Percentiles rank a stretch among this genome's conserved stretches.
Conservation (phyloP, 441 rosid genomes). For the Heliophila coronopifolia region DNA sequence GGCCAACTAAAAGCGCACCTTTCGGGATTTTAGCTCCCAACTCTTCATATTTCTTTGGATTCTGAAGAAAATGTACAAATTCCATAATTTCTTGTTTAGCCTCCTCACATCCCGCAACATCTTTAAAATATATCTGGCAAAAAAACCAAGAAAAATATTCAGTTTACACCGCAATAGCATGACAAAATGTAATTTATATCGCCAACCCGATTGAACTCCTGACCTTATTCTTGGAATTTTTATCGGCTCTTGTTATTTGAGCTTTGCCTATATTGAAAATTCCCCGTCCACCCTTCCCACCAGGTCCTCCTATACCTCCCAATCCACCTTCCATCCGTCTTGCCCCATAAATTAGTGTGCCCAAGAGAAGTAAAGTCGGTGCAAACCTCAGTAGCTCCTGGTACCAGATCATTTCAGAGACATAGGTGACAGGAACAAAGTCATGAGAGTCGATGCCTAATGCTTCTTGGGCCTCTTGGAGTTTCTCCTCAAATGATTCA, state of each 20-base stretch:
- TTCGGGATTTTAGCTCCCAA: slow-evolving; percentile 69
- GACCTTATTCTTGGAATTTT: slow-evolving; percentile 73
- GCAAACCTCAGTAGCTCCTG: slow-evolving; percentile 56
- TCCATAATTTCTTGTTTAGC: slow-evolving; percentile 80
- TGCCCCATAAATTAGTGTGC: slow-evolving; percentile 43
- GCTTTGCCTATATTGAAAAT: slow-evolving; percentile 73
- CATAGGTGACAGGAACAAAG: slow-evolving; percentile 54
- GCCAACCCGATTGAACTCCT: slow-evolving; percentile 3
- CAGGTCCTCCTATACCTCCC: slow-evolving; percentile 52
- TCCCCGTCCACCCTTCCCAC: slow-evolving; percentile 62
- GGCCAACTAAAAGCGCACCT: slow-evolving; percentile 70
- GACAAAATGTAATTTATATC: neutral
- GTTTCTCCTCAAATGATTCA: slow-evolving; percentile 68
- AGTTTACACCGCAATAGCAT: neutral
- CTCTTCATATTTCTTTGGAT: slow-evolving; percentile 63
- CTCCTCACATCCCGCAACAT: slow-evolving; percentile 74
- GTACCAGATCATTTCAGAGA: slow-evolving; percentile 53
- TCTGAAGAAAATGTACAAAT: slow-evolving; percentile 70
- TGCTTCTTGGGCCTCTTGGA: slow-evolving; percentile 65
- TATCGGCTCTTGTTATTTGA: slow-evolving; percentile 60
- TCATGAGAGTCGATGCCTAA: slow-evolving; percentile 50
- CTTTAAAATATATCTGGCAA: slow-evolving; percentile 53
- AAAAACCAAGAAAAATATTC: neutral
- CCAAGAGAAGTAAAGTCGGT: slow-evolving; percentile 53
- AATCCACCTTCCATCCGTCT: slow-evolving; percentile 58